A percentile compares a stretch with the other conserved stretches of the same genome.
Evolutionary conservation across 345 rosid genomes (phyloP).

Genomic region (Eutrema japonicum): DNA sequence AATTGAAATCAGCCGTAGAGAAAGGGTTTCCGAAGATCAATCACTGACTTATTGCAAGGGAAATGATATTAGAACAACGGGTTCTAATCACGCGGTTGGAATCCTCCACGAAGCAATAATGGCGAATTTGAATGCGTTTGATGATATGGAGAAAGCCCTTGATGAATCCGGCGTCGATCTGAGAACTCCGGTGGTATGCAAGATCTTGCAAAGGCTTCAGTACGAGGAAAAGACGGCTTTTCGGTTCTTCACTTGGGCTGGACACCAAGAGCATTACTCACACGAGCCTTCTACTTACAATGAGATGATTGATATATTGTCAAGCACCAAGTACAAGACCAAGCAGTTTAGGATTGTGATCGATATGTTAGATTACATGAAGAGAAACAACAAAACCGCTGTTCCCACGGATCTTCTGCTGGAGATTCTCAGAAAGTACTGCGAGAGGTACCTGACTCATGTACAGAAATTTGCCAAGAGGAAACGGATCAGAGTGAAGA

Average conservation of each 20-base stretch:
- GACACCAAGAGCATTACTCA: conserved; percentile 56
- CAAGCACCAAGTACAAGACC: conserved; percentile 79
- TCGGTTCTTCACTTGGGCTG: conserved; percentile 86
- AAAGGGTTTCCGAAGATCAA: conserved; percentile 4
- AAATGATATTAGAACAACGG: conserved; percentile 29
- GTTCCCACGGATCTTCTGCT: conserved; percentile 68
- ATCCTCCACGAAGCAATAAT: conserved; percentile 52
- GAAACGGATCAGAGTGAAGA: conserved; percentile 87
- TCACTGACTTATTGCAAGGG: conserved; percentile 20
- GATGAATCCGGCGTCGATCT: conserved; percentile 55
- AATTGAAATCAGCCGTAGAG: neutral
- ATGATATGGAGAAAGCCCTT: conserved; percentile 66
- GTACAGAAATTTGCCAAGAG: conserved; percentile 85
- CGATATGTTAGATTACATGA: conserved; percentile 85
- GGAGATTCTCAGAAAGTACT: conserved; percentile 62
- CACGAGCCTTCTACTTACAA: conserved; percentile 71
- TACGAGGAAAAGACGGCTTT: conserved; percentile 78
- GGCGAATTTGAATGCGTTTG: conserved; percentile 50
- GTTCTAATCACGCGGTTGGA: conserved; percentile 51
- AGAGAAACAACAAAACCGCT: conserved; percentile 55
- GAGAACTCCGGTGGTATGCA: conserved; percentile 62
- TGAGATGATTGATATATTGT: conserved; percentile 78
- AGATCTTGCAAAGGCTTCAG: conserved; percentile 67
- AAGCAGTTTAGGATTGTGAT: conserved; percentile 80
- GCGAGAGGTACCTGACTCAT: conserved; percentile 78